These are phyloP conservation scores for Diutina siamensis DNA, from an alignment of 1,139 yeast species.

Conservation along the genomic window DNA sequence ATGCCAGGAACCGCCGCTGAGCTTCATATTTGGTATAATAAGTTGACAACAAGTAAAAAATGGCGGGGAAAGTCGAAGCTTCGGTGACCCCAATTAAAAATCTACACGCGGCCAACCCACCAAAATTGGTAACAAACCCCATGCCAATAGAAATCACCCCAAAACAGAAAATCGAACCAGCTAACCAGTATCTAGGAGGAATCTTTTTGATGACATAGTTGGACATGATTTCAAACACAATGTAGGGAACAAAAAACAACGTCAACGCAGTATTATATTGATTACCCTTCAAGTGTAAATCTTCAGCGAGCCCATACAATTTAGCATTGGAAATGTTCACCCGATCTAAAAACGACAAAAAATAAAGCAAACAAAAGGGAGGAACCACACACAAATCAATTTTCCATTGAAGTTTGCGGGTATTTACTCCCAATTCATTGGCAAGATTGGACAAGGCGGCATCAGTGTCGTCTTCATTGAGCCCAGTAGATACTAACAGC, in stretches of 20 bases:
- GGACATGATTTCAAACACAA: conserved; percentile 55
- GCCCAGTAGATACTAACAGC: neutral
- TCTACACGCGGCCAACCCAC: conserved; percentile 3
- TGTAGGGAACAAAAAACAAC: conserved; percentile 63
- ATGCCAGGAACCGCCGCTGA: conserved; percentile 1
- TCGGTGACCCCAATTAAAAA: conserved; percentile 1
- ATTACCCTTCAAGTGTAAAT: conserved; percentile 39
- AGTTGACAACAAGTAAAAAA: conserved; percentile 1
- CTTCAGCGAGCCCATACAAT: conserved; percentile 48
- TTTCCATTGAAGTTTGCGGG: conserved; percentile 1
- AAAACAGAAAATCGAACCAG: conserved; percentile 1
- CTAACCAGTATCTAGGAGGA: conserved; percentile 5
- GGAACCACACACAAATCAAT: conserved; percentile 2
- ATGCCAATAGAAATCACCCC: conserved; percentile 5
- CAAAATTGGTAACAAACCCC: conserved; percentile 4
- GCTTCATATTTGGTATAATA: conserved; percentile 6
- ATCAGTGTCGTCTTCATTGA: neutral
- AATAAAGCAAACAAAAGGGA: conserved; percentile 10
- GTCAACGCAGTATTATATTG: conserved; percentile 57
- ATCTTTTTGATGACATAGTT: conserved; percentile 49
- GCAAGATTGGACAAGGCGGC: neutral
- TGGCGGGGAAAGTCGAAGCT: conserved; percentile 4
- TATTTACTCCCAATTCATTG: neutral
- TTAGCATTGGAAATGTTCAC: conserved; percentile 69
- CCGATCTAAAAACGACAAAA: conserved; percentile 59